Base-by-base conservation (phyloP, 768 basidiomycete species). In the Serpula lacrymans region DNA sequence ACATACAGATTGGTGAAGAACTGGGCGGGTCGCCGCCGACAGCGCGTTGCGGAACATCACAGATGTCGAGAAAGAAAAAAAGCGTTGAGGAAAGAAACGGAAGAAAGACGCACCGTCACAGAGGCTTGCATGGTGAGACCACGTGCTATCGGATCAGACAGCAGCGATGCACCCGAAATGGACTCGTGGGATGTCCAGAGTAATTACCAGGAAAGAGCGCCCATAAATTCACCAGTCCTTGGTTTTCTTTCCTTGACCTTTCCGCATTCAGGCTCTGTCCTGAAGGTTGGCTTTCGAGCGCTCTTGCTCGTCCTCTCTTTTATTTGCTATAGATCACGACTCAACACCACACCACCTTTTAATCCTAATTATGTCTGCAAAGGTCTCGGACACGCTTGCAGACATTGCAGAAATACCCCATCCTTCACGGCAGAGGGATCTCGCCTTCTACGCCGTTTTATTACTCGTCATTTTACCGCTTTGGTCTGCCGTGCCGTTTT, bases 11-110 rank as follows among this genome's bases (percentile, higher is more conserved):
- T 77, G 75, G 12, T 66, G 48, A 34, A 72, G 49, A 32, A 69
- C 59, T 30, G 83, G 75, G 46, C 83, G 82, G 39, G 74, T 64
- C 44, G 72, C 71, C 12, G 72, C 64, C 46, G 77, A 66, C 54
- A 86, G 51, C 50, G 77, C 75, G 68, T 74, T 80, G 69, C 81
- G 81, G 59, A 88, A 65, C 80, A 87, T 85, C 58, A 48, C 62
- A 61, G 59, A 63, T 55, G 62, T 54, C 55, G 54, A 45, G 42
- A 54, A 51, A 52, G 41, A 53, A 56, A 55, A 56, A 51, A 30
- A 38, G 38, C 29, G 46, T 38, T 49, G 47, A 63, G 58, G 55
- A 55, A 64, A 58, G 62, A 67, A 48, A 46, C 47, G 52, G 59
- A 54, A 53, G 32, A 39, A 29, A 36, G 18, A 25, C 37, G 22